Evolutionary conservation across 257 asterid species (phyloP), one percentile per base, ranked within the genome.

Genomic region (Capsicum baccatum): DNA sequence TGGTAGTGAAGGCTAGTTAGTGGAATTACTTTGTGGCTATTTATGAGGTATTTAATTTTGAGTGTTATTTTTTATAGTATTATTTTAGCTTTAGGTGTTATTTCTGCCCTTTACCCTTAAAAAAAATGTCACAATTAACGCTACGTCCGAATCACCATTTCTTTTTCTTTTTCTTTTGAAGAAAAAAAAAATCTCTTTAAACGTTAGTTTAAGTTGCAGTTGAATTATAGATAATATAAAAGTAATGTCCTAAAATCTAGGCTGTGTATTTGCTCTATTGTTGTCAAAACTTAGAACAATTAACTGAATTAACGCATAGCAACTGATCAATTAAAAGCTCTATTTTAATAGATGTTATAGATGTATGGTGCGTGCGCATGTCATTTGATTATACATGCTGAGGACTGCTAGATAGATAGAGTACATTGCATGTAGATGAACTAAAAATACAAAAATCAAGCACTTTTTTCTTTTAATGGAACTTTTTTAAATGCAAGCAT

Each of bases 291-390:
- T 56, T 11, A 13, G 44, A 48, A 73, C 7, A 48, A 19, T 13
- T 50, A 73, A 19, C 80, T 73, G 60, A 50, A 50, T 48, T 50
- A 74, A 74, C 44, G 35, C 44, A 50, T 19, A 74, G 2, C 13
- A 50, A 74, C 19, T 74, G 6, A 44, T 44, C 14, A 67, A 14
- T 67, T 76, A 7, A 76, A 69, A 50, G 21, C 47, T 21, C 5
- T 26, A 52, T 52, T 50, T 76, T 13, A 76, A 21, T 50, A 15
- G 48, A 73, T 8, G 60, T 52, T 59, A 21, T 50, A 8, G 48
- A 73, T 8, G 60, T 52, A 71, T 67, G 11, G 33, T 63, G 78
- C 44, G 87, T 71, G 85, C 81, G n/a, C 50, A 71, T 60, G 44
- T 6, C 57, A 17, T 70, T 17, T 56, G 35, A 13, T 26, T 42